Percentiles rank a stretch among this genome's conserved stretches.
Evolutionary conservation across 1,284 basidiomycete species (phyloP).

Genomic region (Phellinidium pouzarii): DNA sequence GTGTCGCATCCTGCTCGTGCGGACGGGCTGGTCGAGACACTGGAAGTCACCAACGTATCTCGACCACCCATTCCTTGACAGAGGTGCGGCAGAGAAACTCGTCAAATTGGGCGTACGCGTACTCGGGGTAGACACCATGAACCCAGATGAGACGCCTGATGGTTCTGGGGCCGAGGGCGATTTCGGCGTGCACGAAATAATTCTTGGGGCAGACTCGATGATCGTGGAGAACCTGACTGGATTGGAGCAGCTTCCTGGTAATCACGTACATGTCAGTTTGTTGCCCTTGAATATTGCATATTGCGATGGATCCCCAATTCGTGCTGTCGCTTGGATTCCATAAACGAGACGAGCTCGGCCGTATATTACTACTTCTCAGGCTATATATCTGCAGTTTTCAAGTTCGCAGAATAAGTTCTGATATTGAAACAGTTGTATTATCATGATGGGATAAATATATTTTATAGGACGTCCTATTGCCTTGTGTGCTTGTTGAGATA

Average conservation of each 20-base stretch:
- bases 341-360: no score
- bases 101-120: conserved; percentile 43
- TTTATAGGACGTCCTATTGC: no score
- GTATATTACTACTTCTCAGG: no score
- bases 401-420: no score
- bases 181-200: conserved; percentile 47
- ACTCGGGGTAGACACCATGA: conserved; percentile 56
- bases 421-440: no score
- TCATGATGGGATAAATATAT: no score
- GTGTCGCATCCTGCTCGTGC: conserved; percentile 31
- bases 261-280: neutral
- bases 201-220: conserved; percentile 50
- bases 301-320: neutral
- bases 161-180: conserved; percentile 30
- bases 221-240: conserved; percentile 53
- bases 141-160: conserved; percentile 58
- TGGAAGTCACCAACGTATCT: conserved; percentile 48
- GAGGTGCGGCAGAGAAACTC: conserved; percentile 43
- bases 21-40: conserved; percentile 54
- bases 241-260: neutral
- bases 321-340: neutral
- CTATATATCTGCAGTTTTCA: no score
- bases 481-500: no score
- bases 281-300: neutral
- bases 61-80: conserved; percentile 56